A percentile compares a stretch with the other conserved stretches of the same genome.
phyloP scores from a whole-genome alignment of 306 rosid genomes.

The Chamaecrista fasciculata region DNA sequence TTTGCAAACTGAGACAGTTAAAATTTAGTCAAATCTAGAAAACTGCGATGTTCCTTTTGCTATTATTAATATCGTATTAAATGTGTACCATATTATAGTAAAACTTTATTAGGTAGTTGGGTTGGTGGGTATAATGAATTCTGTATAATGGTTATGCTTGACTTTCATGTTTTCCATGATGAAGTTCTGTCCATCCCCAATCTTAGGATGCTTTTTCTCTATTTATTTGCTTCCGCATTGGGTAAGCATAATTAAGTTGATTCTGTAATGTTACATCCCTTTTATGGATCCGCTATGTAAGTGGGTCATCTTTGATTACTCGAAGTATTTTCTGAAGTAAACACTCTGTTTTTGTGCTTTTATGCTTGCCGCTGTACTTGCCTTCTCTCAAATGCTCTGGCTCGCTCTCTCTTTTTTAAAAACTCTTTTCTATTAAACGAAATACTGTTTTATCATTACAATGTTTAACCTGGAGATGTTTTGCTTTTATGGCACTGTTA shows the following conservation, averaged over 20 bases:
- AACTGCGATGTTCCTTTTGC: conserved; percentile 2
- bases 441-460: too few species aligned
- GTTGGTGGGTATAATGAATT: conserved; percentile 28
- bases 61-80: conserved; percentile 27
- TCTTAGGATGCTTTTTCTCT: conserved; percentile 14
- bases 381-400: neutral
- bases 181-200: neutral
- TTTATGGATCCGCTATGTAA: conserved; percentile 23
- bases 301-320: conserved; percentile 23
- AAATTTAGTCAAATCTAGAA: neutral
- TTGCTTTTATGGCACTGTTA: conserved; percentile 24
- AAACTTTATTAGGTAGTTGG: conserved; percentile 13
- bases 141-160: neutral
- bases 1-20: conserved; percentile 5
- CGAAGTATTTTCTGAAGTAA: neutral
- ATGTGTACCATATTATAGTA: conserved; percentile 31
- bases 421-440: neutral
- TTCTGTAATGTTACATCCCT: neutral
- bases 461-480: conserved; percentile 8
- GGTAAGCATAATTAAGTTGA: conserved; percentile 27
- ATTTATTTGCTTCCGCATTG: conserved; percentile 24
- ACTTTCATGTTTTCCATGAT: neutral
- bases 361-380: conserved; percentile 4
- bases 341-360: conserved; percentile 3
- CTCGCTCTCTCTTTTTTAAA: neutral